These are phyloP conservation scores for Bipolaris victoriae DNA, from an alignment of 2,329 filamentous ascomycete species.

Conservation along the genomic window DNA sequence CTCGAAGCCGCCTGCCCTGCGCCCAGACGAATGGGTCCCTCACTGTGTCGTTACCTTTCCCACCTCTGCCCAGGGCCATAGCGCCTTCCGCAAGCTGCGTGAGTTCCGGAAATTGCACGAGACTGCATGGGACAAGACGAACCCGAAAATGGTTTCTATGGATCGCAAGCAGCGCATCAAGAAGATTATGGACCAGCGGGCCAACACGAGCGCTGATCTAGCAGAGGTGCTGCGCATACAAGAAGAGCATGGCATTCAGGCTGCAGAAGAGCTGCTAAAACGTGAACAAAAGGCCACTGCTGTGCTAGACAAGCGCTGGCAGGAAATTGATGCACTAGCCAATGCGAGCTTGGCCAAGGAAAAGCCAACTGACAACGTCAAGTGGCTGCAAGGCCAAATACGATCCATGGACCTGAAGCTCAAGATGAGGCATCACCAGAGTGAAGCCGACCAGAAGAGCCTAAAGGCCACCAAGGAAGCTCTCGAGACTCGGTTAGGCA, in stretches of 20 bases:
- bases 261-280: constrained; percentile 24
- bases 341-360: constrained; percentile 22
- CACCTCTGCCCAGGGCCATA: constrained; percentile 55
- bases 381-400: constrained; percentile 38
- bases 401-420: constrained; percentile 31
- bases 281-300: constrained; percentile 22
- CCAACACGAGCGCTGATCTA: constrained; percentile 66
- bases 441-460: constrained; percentile 33
- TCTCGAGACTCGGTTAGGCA: constrained; percentile 31
- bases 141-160: constrained; percentile 51
- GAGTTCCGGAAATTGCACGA: constrained; percentile 59
- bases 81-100: constrained; percentile 55
- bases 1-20: constrained; percentile 62
- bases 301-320: constrained; percentile 34
- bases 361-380: constrained; percentile 25
- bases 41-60: constrained; percentile 65
- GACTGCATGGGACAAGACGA: constrained; percentile 57
- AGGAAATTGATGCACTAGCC: constrained; percentile 29
- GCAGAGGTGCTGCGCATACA: constrained; percentile 62
- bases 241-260: constrained; percentile 43
- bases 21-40: constrained; percentile 68
- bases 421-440: constrained; percentile 35
- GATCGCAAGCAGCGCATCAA: constrained; percentile 59
- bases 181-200: constrained; percentile 67
- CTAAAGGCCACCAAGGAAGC: constrained; percentile 29